Conservation (phyloP, 768 basidiomycete species). For the Russula brevipes region DNA sequence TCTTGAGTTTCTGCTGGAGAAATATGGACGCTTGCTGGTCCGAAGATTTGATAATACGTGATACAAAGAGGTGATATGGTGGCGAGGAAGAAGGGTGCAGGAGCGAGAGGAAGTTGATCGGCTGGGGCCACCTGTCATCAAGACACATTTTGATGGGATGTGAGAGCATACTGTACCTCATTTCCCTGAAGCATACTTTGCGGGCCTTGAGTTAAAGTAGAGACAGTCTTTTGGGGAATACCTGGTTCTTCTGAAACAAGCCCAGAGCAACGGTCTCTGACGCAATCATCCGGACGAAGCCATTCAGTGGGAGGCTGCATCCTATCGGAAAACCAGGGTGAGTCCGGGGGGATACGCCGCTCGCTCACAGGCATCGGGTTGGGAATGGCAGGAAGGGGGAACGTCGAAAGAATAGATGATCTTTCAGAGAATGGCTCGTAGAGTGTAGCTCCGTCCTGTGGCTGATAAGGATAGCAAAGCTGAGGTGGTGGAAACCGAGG, state of each 20-base stretch:
- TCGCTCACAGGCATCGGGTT: conserved; percentile 36
- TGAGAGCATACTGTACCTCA: conserved; percentile 46
- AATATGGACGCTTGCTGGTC: conserved; percentile 91
- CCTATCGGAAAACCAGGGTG: conserved; percentile 27
- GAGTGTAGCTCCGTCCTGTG: conserved; percentile 34
- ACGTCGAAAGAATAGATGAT: conserved; percentile 36
- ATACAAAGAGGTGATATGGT: conserved; percentile 75
- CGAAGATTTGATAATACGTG: conserved; percentile 82
- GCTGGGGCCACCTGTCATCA: conserved; percentile 39
- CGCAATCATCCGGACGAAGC: conserved; percentile 38
- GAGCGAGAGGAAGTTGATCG: conserved; percentile 83
- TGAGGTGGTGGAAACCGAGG: conserved; percentile 16
- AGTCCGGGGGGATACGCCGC: conserved; percentile 27
- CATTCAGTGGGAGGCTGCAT: conserved; percentile 38
- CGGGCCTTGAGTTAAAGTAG: conserved; percentile 19
- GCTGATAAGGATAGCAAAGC: conserved; percentile 17
- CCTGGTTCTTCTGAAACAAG: conserved; percentile 27
- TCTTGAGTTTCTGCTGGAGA: conserved; percentile 85
- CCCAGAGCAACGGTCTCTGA: conserved; percentile 28
- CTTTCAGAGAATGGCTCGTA: conserved; percentile 53
- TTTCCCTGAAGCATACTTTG: conserved; percentile 33
- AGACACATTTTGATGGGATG: background rate
- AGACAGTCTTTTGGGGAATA: conserved; percentile 16
- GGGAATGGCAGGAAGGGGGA: conserved; percentile 30
- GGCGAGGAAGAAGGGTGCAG: conserved; percentile 82